Percentiles rank a stretch among this genome's conserved stretches.
These are phyloP conservation scores for Ogataea ganodermae DNA, from an alignment of 805 yeast genomes.

Conservation along the genomic window DNA sequence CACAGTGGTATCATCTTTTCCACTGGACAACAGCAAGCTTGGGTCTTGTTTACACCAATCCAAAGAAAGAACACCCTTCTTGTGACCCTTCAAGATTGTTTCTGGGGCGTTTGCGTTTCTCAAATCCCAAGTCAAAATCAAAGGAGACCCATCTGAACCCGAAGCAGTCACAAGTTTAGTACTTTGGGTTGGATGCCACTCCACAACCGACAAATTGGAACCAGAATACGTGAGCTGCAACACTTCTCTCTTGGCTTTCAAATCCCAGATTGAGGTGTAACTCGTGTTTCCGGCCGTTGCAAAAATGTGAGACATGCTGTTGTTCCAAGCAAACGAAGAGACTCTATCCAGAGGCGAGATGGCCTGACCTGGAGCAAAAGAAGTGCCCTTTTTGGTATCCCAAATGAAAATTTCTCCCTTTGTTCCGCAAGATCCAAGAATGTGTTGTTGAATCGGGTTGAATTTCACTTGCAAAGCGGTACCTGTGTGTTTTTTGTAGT, in stretches of 20 bases:
- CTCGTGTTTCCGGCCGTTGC: constrained; percentile 89
- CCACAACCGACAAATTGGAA: constrained; percentile 76
- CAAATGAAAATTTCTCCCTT: constrained; percentile 87
- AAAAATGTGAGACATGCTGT: constrained; percentile 76
- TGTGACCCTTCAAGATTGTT: constrained; percentile 71
- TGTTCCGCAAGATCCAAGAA: constrained; percentile 85
- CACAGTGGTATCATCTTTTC: constrained; percentile 83
- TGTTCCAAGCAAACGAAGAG: constrained; percentile 86
- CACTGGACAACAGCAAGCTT: constrained; percentile 78
- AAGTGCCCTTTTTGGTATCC: constrained; percentile 72
- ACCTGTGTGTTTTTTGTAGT: constrained; percentile 61
- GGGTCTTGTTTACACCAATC: constrained; percentile 94
- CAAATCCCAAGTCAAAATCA: constrained; percentile 89
- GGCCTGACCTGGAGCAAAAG: constrained; percentile 69
- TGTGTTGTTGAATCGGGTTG: constrained; percentile 69
- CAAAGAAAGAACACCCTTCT: constrained; percentile 82
- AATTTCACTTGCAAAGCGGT: constrained; percentile 74
- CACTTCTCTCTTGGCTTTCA: constrained; percentile 84
- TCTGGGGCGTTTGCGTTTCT: constrained; percentile 94
- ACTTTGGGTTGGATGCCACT: constrained; percentile 92
- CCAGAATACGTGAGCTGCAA: constrained; percentile 77
- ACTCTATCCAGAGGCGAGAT: constrained; percentile 82
- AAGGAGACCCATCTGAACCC: constrained; percentile 76
- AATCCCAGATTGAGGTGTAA: constrained; percentile 91
- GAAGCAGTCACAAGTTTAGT: constrained; percentile 89